Percentiles rank a stretch among this genome's conserved stretches.
These are phyloP conservation scores for Fusarium sp. DNA, from an alignment of 2,329 filamentous ascomycete genomes.

Conservation along the genomic window DNA sequence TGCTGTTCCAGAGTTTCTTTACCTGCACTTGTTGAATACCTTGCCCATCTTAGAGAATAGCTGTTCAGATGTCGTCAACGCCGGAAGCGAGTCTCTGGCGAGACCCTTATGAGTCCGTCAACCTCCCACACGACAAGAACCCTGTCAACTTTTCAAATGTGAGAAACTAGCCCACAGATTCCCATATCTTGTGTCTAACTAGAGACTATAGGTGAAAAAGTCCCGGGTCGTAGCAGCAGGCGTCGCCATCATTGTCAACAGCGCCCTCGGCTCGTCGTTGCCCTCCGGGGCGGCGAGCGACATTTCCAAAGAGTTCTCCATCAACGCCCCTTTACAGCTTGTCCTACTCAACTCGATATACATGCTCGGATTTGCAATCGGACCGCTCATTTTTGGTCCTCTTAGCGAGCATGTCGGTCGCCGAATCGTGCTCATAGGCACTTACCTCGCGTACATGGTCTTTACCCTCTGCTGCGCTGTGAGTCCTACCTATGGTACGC, in stretches of 20 bases:
- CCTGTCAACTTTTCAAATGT: background rate
- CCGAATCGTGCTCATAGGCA: constrained; percentile 57
- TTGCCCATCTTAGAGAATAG: background rate
- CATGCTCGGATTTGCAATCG: constrained; percentile 37
- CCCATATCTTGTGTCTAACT: background rate
- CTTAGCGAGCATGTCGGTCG: constrained; percentile 56
- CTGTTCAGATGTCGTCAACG: background rate
- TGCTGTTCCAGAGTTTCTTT: background rate
- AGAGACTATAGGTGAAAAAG: background rate
- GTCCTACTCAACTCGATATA: background rate
- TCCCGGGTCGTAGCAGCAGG: background rate
- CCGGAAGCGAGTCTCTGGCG: background rate
- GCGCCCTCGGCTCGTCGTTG: background rate
- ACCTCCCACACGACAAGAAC: background rate
- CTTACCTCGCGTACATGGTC: constrained; percentile 58
- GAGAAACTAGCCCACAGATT: background rate
- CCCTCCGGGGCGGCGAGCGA: background rate
- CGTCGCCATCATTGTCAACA: background rate
- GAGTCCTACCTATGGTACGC: constrained; percentile 54
- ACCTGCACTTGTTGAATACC: background rate
- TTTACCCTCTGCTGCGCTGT: constrained; percentile 57
- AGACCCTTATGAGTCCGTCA: background rate
- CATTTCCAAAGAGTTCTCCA: background rate
- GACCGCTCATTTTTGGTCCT: constrained; percentile 55
- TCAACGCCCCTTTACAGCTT: background rate